Evolutionary conservation across 2,329 filamentous ascomycete species (phyloP).

Genomic region (Fusarium torreyae): DNA sequence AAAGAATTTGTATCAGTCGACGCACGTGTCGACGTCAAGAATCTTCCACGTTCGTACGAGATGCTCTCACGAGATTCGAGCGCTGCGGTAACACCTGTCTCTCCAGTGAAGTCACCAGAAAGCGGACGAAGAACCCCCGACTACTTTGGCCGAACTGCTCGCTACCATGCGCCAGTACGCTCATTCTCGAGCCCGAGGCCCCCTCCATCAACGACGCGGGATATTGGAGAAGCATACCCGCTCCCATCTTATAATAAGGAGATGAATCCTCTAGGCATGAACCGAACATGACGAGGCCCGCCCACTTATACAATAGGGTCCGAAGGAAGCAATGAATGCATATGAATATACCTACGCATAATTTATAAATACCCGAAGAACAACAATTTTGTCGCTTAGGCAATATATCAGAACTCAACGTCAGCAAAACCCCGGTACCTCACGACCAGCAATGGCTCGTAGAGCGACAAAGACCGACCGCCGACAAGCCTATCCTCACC

Average conservation of each 20-base stretch:
- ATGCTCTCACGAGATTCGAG: constrained; percentile 78
- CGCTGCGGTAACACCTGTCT: constrained; percentile 67
- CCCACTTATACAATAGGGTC: constrained; percentile 10
- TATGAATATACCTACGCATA: constrained; percentile 24
- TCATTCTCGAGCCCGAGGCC: constrained; percentile 71
- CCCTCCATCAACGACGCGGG: constrained; percentile 61
- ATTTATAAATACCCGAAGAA: constrained; percentile 27
- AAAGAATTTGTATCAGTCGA: constrained; percentile 93
- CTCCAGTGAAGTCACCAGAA: constrained; percentile 56
- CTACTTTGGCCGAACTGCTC: constrained; percentile 69
- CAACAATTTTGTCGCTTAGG: background rate
- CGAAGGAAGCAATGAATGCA: constrained; percentile 19
- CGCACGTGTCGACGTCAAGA: constrained; percentile 74
- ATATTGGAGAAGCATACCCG: constrained; percentile 60
- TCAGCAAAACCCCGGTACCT: constrained; percentile 5
- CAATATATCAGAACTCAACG: background rate
- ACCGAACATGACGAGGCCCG: constrained; percentile 62
- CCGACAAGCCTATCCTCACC: constrained; percentile 2
- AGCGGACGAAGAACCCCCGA: constrained; percentile 66
- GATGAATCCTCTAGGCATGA: constrained; percentile 71
- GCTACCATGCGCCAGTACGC: constrained; percentile 68
- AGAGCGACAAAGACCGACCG: constrained; percentile 17
- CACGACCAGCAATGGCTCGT: background rate
- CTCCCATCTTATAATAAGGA: constrained; percentile 54
- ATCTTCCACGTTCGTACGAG: constrained; percentile 81